Percentiles rank a stretch among this genome's conserved stretches.
Conservation (phyloP, 164 flowering plant genomes). For the Saururus chinensis region DNA sequence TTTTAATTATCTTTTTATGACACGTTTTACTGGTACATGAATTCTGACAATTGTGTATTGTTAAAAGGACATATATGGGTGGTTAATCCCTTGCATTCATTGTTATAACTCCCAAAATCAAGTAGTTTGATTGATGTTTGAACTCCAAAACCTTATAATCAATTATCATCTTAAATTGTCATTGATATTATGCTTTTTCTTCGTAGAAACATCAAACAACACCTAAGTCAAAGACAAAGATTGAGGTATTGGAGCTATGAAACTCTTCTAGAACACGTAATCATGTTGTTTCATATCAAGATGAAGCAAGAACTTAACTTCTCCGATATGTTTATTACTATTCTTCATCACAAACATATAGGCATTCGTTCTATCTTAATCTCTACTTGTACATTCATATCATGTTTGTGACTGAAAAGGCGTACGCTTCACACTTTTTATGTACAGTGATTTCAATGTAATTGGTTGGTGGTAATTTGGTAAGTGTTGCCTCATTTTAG, state of each 20-base stretch:
- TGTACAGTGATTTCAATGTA: no score
- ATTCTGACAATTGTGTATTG: not conserved
- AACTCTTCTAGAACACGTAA: conserved; percentile 39
- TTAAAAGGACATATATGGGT: not conserved
- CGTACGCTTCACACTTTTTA: no score
- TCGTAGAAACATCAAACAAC: conserved; percentile 18
- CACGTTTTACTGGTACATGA: not conserved
- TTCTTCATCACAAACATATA: not conserved
- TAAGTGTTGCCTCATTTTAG: not conserved
- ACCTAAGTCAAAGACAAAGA: conserved; percentile 11
- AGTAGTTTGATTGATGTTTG: not conserved
- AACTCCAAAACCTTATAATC: not conserved
- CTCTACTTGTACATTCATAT: not conserved
- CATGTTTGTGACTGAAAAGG: no score
- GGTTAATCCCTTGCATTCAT: no score
- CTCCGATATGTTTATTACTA: not conserved
- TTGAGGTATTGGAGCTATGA: no score
- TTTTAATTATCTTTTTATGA: not conserved
- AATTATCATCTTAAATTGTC: not conserved
- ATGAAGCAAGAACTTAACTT: conserved; percentile 27
- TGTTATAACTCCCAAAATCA: not conserved
- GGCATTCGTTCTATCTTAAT: not conserved
- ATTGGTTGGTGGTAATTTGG: no score
- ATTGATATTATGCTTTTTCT: not conserved
- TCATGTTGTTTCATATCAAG: conserved; percentile 25